phyloP scores from a whole-genome alignment of 2,329 filamentous ascomycete species.

The Bisporella sp. region DNA sequence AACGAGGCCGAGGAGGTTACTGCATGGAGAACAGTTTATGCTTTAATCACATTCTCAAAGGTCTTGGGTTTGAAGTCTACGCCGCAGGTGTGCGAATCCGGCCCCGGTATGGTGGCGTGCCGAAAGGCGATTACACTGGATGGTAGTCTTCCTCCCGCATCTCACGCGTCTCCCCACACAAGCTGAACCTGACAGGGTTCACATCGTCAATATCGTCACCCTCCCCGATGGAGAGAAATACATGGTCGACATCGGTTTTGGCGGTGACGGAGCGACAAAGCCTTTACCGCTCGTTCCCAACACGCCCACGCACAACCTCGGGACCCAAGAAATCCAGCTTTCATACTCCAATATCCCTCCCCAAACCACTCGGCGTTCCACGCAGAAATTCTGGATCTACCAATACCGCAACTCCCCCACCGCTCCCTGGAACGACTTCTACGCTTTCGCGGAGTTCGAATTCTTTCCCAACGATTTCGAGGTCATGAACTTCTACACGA shows the following conservation, averaged over 20 bases:
- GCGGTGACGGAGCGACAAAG: constrained; percentile 50
- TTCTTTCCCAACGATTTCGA: constrained; percentile 55
- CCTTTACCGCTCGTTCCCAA: constrained; percentile 42
- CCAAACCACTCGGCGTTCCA: constrained; percentile 29
- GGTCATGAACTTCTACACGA: constrained; percentile 51
- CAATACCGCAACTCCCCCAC: constrained; percentile 45
- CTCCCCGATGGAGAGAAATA: constrained; percentile 39
- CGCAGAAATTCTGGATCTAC: constrained; percentile 54
- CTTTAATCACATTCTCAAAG: constrained; percentile 44
- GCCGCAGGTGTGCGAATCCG: constrained; percentile 37
- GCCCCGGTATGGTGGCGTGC: constrained; percentile 17
- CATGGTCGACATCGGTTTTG: constrained; percentile 57
- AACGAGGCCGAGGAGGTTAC: constrained; percentile 42
- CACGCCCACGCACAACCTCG: constrained; percentile 33
- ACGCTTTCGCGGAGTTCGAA: constrained; percentile 60
- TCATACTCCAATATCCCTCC: constrained; percentile 41
- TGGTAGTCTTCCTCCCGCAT: constrained; percentile 14
- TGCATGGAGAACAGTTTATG: constrained; percentile 53
- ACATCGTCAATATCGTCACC: constrained; percentile 56
- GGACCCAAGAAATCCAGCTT: constrained; percentile 49
- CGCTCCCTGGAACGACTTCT: constrained; percentile 50
- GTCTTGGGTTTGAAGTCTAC: constrained; percentile 47
- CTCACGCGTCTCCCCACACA: not conserved
- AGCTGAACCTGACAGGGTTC: constrained; percentile 31
- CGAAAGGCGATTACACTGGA: constrained; percentile 18